These are phyloP conservation scores for Pichia sp. DNA, from an alignment of 1,139 yeast species.

Conservation along the genomic window DNA sequence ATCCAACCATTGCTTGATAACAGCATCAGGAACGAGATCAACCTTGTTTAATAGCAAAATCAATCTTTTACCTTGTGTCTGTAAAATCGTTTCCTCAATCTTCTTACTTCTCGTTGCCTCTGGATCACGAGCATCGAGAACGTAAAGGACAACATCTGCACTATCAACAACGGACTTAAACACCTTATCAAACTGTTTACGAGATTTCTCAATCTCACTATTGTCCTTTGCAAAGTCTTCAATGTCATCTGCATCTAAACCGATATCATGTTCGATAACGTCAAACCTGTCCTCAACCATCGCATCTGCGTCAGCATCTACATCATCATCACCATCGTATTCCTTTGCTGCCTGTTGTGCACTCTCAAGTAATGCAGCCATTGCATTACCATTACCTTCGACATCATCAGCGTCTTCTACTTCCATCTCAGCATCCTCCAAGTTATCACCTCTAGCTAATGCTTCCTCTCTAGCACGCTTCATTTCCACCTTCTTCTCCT, in stretches of 20 bases:
- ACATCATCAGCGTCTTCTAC: slow-evolving; percentile 35
- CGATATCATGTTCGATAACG: slow-evolving; percentile 44
- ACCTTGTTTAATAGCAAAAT: slow-evolving; percentile 84
- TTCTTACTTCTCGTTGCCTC: slow-evolving; percentile 88
- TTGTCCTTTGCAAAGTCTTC: slow-evolving; percentile 26
- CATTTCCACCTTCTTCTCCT: slow-evolving; percentile 47
- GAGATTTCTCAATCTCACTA: slow-evolving; percentile 63
- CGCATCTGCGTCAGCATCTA: slow-evolving; percentile 26
- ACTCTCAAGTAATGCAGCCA: slow-evolving; percentile 81
- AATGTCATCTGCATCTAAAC: slow-evolving; percentile 27
- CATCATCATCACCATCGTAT: slow-evolving; percentile 49
- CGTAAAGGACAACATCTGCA: slow-evolving; percentile 85
- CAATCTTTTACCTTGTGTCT: slow-evolving; percentile 74
- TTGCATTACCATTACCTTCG: slow-evolving; percentile 36
- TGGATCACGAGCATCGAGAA: slow-evolving; percentile 96
- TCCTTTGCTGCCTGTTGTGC: slow-evolving; percentile 82
- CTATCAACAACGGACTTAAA: slow-evolving; percentile 78
- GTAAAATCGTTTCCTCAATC: slow-evolving; percentile 84
- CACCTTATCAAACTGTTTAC: slow-evolving; percentile 89
- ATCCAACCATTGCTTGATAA: slow-evolving; percentile 76
- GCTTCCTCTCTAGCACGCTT: slow-evolving; percentile 26
- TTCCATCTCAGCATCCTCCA: slow-evolving; percentile 3
- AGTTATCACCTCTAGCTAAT: slow-evolving; percentile 35
- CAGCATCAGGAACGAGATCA: slow-evolving; percentile 83
- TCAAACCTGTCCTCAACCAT: slow-evolving; percentile 33